Conservation (phyloP, 257 asterid genomes). For the Capsicum chinense region DNA sequence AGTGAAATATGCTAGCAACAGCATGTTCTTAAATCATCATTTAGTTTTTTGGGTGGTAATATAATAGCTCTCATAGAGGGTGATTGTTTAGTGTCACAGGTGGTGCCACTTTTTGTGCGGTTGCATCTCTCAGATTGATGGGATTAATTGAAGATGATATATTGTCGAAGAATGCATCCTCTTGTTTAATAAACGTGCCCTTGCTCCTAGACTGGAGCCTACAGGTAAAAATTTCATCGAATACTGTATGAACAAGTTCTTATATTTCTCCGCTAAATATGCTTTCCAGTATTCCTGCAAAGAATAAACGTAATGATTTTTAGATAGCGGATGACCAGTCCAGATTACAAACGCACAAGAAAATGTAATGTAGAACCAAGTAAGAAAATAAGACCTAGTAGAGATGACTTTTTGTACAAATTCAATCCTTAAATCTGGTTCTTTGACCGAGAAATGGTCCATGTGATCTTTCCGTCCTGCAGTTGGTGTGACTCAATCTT, state of each 20-base stretch:
- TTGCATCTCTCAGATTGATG: constrained; percentile 93
- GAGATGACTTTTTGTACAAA: not conserved
- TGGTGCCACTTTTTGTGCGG: constrained; percentile 98
- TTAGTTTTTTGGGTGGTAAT: not conserved
- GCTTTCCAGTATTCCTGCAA: constrained; percentile 8
- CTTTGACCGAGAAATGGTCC: not conserved
- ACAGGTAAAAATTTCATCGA: constrained; percentile 59
- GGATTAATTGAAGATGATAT: constrained; percentile 75
- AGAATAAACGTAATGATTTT: not conserved
- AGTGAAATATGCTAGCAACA: not conserved
- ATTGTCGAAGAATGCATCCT: constrained; percentile 49
- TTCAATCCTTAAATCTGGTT: not conserved
- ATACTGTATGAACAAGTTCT: not conserved
- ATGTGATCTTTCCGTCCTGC: not conserved
- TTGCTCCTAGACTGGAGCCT: constrained; percentile 87
- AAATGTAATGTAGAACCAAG: not conserved
- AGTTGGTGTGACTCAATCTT: constrained; percentile 1
- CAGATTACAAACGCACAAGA: not conserved
- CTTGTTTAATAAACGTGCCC: constrained; percentile 58
- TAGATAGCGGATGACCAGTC: not conserved
- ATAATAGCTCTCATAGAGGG: constrained; percentile 55
- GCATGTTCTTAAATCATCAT: not conserved
- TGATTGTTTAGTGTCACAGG: constrained; percentile 85
- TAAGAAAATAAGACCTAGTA: not conserved
- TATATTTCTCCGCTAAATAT: not conserved